Evolutionary conservation across 2,329 filamentous ascomycete genomes (phyloP).

Genomic region (Emergomyces pasteurianus): DNA sequence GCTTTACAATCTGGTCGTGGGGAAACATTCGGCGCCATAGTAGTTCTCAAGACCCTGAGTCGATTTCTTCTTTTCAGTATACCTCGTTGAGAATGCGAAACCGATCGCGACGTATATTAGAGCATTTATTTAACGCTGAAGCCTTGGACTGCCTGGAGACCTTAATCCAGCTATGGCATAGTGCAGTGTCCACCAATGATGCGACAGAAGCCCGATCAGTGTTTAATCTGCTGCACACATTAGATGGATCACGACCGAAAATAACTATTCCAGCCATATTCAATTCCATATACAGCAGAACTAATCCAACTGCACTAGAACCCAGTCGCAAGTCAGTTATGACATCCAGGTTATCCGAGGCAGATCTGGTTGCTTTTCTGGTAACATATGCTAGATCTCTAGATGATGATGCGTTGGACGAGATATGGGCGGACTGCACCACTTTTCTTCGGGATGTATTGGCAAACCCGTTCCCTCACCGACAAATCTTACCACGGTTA

Average conservation of each 20-base stretch:
- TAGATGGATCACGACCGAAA: slow-evolving; percentile 82
- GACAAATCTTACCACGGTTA: slow-evolving; percentile 75
- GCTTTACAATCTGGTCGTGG: slow-evolving; percentile 94
- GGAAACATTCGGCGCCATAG: slow-evolving; percentile 43
- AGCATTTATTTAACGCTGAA: slow-evolving; percentile 87
- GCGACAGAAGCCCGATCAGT: slow-evolving; percentile 50
- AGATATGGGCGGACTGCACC: slow-evolving; percentile 94
- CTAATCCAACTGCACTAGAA: slow-evolving; percentile 70
- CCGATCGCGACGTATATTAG: slow-evolving; percentile 71
- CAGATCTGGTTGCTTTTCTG: slow-evolving; percentile 75
- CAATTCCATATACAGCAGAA: slow-evolving; percentile 90
- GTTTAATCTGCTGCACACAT: slow-evolving; percentile 75
- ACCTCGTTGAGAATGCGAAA: slow-evolving; percentile 87
- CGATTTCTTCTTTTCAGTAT: slow-evolving; percentile 73
- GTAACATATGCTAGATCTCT: slow-evolving; percentile 81
- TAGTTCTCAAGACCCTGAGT: slow-evolving; percentile 49
- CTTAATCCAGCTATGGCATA: slow-evolving; percentile 71
- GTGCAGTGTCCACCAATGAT: slow-evolving; percentile 35
- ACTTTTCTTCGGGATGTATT: slow-evolving; percentile 81
- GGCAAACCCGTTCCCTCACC: slow-evolving; percentile 85
- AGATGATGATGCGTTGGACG: slow-evolving; percentile 95
- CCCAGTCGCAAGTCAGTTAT: slow-evolving; percentile 72
- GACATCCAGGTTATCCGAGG: slow-evolving; percentile 71
- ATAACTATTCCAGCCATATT: slow-evolving; percentile 89
- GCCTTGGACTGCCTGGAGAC: slow-evolving; percentile 90